These are phyloP conservation scores for Tulasnella sp. DNA, from an alignment of 768 basidiomycete genomes.

Conservation along the genomic window DNA sequence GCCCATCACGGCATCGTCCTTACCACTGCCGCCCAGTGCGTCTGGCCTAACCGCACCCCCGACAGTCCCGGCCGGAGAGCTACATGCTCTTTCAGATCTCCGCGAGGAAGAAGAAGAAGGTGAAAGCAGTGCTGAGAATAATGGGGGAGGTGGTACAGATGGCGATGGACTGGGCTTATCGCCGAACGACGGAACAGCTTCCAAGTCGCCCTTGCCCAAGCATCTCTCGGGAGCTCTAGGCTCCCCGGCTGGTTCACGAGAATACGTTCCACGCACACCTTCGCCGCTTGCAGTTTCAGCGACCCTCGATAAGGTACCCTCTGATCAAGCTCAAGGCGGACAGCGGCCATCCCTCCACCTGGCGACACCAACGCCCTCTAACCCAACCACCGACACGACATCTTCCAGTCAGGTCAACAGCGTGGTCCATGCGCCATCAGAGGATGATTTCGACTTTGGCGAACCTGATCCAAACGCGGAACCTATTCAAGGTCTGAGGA, in stretches of 20 bases:
- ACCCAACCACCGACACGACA: background rate
- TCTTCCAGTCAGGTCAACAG: background rate
- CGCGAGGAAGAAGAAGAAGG: conserved; percentile 15
- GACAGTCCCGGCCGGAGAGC: background rate
- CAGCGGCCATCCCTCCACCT: background rate
- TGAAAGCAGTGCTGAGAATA: conserved; percentile 2
- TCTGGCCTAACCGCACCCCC: background rate
- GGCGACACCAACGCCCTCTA: background rate
- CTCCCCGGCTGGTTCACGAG: background rate
- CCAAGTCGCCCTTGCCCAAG: too few relatives aligned
- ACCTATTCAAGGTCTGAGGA: conserved; percentile 28
- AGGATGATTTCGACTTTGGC: conserved; percentile 5
- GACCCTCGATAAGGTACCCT: background rate
- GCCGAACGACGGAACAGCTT: too few relatives aligned
- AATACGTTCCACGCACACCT: background rate
- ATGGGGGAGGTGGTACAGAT: too few relatives aligned
- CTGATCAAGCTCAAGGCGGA: too few relatives aligned
- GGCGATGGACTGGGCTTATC: too few relatives aligned
- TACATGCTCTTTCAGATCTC: conserved; percentile 11
- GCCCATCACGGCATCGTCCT: conserved; percentile 9
- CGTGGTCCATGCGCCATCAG: background rate
- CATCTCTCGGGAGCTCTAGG: background rate
- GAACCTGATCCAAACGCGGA: conserved; percentile 15
- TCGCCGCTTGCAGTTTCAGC: background rate
- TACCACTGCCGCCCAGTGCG: conserved; percentile 5